Percentiles rank a stretch among this genome's conserved stretches.
These are phyloP conservation scores for Curvularia lunata DNA, from an alignment of 2,329 filamentous ascomycete species.

Conservation along the genomic window DNA sequence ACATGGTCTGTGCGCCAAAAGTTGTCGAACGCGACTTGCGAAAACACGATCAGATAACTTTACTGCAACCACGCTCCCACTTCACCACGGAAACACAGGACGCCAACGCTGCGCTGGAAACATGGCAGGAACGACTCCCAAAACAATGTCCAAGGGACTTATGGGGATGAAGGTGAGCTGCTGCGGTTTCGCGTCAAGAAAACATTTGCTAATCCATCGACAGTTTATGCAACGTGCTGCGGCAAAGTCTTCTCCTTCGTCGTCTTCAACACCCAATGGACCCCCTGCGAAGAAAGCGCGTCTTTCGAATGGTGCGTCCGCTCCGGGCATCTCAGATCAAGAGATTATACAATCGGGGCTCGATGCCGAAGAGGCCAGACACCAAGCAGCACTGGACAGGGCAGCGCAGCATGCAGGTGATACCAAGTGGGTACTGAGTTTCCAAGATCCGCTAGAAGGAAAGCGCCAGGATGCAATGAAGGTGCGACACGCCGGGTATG, in stretches of 20 bases:
- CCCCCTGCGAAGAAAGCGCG: slow-evolving; percentile 71
- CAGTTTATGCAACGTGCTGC: slow-evolving; percentile 91
- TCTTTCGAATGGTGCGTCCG: slow-evolving; percentile 52
- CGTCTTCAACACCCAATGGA: slow-evolving; percentile 58
- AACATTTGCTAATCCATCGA: slow-evolving; percentile 16
- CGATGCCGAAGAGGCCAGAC: slow-evolving; percentile 70
- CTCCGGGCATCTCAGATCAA: slow-evolving; percentile 55
- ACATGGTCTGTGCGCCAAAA: slow-evolving; percentile 8
- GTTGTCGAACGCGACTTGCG: slow-evolving; percentile 14
- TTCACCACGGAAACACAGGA: neutral
- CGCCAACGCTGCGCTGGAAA: slow-evolving; percentile 3
- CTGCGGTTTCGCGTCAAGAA: neutral
- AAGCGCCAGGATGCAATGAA: slow-evolving; percentile 48
- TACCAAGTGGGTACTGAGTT: slow-evolving; percentile 76
- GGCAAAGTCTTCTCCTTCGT: slow-evolving; percentile 61
- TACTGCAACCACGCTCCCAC: neutral
- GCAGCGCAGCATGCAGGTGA: slow-evolving; percentile 70
- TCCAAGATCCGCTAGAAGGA: slow-evolving; percentile 54
- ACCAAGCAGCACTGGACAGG: slow-evolving; percentile 63
- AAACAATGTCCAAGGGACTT: slow-evolving; percentile 83
- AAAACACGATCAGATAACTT: slow-evolving; percentile 5
- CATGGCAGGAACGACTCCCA: slow-evolving; percentile 50
- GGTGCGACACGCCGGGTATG: slow-evolving; percentile 68
- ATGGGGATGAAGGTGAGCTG: slow-evolving; percentile 79
- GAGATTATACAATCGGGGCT: slow-evolving; percentile 68